phyloP scores from a whole-genome alignment of 148 eudicot genomes.

The Talinum fruticosum region DNA sequence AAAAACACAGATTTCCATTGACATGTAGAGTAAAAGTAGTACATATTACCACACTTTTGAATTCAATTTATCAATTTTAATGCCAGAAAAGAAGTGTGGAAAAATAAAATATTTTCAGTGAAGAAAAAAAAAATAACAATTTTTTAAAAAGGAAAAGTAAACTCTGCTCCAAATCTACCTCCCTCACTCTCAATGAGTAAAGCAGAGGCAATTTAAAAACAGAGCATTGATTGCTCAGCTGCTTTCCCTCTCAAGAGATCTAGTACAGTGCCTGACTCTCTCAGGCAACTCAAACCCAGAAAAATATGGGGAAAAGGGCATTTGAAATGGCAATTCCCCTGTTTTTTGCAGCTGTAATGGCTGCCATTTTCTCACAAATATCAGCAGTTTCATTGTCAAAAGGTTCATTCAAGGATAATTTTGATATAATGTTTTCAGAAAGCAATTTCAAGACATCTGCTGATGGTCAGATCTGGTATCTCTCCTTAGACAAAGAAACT shows the following conservation, averaged over 20 bases:
- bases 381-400: conserved; percentile 43
- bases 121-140: not conserved
- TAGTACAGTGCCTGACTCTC: not conserved
- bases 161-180: conserved; percentile 13
- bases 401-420: conserved; percentile 50
- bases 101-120: not conserved
- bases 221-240: conserved; percentile 29
- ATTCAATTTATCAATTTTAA: not conserved
- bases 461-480: conserved; percentile 90
- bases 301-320: too few relatives aligned
- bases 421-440: conserved; percentile 66
- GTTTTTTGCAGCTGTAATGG: conserved; percentile 28
- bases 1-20: not conserved
- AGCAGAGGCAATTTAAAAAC: conserved; percentile 19
- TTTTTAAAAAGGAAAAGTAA: not conserved
- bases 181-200: conserved; percentile 10
- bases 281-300: too few relatives aligned
- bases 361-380: conserved; percentile 25
- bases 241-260: not conserved
- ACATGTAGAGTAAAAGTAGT: not conserved
- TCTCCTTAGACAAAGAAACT: conserved; percentile 61
- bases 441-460: conserved; percentile 66
- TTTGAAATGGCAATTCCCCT: conserved; percentile 27
- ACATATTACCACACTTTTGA: not conserved
- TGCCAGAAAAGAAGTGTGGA: not conserved